Evolutionary conservation across 495 filamentous ascomycete species (phyloP).

Genomic region (Podospora didyma): DNA sequence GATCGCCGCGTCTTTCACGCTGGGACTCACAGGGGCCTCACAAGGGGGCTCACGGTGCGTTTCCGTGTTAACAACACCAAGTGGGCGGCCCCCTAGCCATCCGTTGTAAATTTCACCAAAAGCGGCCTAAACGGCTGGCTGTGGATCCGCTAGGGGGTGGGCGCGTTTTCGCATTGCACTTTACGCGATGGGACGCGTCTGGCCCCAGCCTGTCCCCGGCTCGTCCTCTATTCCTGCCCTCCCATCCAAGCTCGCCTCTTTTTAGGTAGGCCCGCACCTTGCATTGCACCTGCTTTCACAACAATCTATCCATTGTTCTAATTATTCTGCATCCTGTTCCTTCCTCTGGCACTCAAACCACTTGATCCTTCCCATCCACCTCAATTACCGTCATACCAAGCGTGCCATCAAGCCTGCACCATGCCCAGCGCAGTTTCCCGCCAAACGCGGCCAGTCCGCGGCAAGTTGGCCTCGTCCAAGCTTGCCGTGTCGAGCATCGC

Average conservation of each 20-base stretch:
- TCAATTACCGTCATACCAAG: background rate
- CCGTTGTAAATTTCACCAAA: background rate
- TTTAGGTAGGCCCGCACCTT: constrained; percentile 1
- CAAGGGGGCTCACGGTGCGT: background rate
- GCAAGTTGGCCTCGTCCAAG: constrained; percentile 19
- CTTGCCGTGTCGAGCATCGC: constrained; percentile 19
- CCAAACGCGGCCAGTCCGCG: constrained; percentile 20
- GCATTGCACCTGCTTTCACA: background rate
- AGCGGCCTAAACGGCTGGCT: background rate
- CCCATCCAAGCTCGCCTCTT: constrained; percentile 1
- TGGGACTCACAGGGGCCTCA: no score
- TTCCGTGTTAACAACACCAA: background rate
- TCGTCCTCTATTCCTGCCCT: background rate
- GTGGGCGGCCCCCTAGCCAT: background rate
- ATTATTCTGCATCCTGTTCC: background rate
- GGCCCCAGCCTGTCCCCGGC: background rate
- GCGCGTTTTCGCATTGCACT: constrained; percentile 15
- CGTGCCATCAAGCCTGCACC: constrained; percentile 1
- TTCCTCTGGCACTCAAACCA: background rate
- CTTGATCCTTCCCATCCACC: background rate
- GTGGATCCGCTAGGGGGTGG: background rate
- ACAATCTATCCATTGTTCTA: background rate
- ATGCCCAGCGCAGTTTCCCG: constrained; percentile 30
- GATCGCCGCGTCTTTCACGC: no score
- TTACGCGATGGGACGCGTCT: constrained; percentile 17